These are phyloP conservation scores for Hypholoma fasciculare DNA, from an alignment of 768 basidiomycete species.

Conservation along the genomic window DNA sequence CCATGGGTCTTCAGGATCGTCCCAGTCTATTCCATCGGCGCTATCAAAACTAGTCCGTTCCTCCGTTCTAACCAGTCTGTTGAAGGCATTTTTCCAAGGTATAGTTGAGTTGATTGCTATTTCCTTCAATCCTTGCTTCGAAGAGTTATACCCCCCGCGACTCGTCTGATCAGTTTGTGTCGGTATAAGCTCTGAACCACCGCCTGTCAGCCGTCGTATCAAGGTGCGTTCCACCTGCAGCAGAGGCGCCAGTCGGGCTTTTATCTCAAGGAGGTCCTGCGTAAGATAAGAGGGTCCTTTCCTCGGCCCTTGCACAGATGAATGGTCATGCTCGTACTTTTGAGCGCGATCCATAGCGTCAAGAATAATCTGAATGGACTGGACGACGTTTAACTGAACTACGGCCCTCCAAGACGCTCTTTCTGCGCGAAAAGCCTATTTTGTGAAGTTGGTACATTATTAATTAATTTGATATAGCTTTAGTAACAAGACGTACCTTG, in stretches of 20 bases:
- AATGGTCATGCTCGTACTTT: constrained; percentile 13
- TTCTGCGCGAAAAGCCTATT: constrained; percentile 56
- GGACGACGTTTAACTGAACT: constrained; percentile 71
- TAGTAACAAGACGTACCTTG: constrained; percentile 40
- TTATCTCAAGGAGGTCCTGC: constrained; percentile 50
- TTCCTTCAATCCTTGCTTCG: constrained; percentile 34
- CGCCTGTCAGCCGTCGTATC: constrained; percentile 52
- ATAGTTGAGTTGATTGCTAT: constrained; percentile 52
- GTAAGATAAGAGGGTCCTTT: constrained; percentile 36
- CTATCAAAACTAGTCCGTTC: constrained; percentile 28
- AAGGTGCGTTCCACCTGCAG: constrained; percentile 62
- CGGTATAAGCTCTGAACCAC: constrained; percentile 19
- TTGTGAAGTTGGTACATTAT: background rate
- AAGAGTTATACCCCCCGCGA: background rate
- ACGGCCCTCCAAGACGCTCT: constrained; percentile 66
- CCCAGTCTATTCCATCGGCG: constrained; percentile 37
- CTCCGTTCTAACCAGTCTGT: constrained; percentile 28
- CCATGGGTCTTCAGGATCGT: constrained; percentile 57
- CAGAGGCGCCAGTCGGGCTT: constrained; percentile 61
- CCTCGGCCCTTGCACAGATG: constrained; percentile 16
- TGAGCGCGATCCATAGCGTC: constrained; percentile 47
- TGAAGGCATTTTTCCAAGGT: constrained; percentile 53
- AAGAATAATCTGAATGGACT: constrained; percentile 63
- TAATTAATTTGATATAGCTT: too few relatives aligned
- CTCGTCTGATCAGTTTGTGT: background rate